Evolutionary conservation across 208 protist genomes (phyloP).

Genomic region (Naegleria fowleri): DNA sequence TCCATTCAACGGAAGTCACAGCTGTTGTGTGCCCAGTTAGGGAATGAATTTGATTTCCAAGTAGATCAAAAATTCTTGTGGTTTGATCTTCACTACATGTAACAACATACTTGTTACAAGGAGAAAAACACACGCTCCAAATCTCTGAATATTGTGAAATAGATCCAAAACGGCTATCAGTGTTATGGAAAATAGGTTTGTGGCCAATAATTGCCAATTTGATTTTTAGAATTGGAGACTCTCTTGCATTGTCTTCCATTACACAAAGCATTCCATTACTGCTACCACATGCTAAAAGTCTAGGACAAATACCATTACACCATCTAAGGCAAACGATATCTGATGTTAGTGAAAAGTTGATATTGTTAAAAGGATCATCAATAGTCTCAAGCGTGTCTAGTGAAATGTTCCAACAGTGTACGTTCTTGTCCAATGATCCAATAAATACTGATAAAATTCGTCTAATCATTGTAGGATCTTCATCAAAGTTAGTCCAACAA

Average conservation of each 20-base stretch:
- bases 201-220: slow-evolving; percentile 11
- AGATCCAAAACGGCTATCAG: background rate
- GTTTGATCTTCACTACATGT: slow-evolving; percentile 18
- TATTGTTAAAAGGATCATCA: background rate
- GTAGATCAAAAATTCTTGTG: background rate
- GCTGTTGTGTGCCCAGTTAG: slow-evolving; percentile 19
- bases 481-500: no score
- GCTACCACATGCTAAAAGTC: background rate
- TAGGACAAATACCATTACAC: background rate
- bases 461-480: background rate
- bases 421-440: background rate
- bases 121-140: background rate
- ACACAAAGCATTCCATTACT: slow-evolving; percentile 25
- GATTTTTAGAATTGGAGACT: background rate
- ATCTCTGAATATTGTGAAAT: slow-evolving; percentile 7
- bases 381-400: background rate
- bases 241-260: background rate
- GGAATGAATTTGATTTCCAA: background rate
- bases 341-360: background rate
- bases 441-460: background rate
- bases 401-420: slow-evolving; percentile 13
- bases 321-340: background rate
- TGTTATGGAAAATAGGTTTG: background rate
- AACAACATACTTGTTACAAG: background rate
- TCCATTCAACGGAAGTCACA: slow-evolving; percentile 9